Percentiles rank a stretch among this genome's conserved stretches.
Conservation (phyloP, 2,329 filamentous ascomycete species). For the Ceratocystis ficicola region DNA sequence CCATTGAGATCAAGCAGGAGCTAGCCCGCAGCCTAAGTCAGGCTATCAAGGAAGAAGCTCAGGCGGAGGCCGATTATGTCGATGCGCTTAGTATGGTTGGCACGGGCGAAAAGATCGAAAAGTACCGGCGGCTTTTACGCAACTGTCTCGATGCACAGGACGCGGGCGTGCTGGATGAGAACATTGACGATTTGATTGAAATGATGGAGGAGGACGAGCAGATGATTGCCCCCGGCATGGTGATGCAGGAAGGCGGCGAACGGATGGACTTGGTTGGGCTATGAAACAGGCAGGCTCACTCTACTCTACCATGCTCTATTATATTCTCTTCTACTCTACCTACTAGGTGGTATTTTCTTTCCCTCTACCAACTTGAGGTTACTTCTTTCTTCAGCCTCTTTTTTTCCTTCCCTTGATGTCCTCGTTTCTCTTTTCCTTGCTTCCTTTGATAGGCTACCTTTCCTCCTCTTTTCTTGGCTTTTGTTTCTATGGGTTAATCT, state of each 20-base stretch:
- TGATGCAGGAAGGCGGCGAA: slow-evolving; percentile 28
- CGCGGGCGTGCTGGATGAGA: slow-evolving; percentile 54
- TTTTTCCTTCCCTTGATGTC: not conserved
- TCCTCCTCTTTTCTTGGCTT: not conserved
- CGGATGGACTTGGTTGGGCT: slow-evolving; percentile 25
- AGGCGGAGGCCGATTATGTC: slow-evolving; percentile 55
- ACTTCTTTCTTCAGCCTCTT: not conserved
- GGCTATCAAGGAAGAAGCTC: slow-evolving; percentile 47
- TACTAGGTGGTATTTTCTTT: not conserved
- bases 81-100: slow-evolving; percentile 56
- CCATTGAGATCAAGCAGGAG: slow-evolving; percentile 43
- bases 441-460: not conserved
- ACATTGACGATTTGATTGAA: slow-evolving; percentile 47
- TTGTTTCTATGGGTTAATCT: slow-evolving; percentile 7
- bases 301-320: not conserved
- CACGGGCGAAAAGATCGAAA: slow-evolving; percentile 59
- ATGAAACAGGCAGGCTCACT: not conserved
- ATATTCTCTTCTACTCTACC: not conserved
- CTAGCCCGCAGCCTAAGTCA: slow-evolving; percentile 47
- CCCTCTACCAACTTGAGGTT: not conserved
- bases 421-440: not conserved
- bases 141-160: slow-evolving; percentile 56
- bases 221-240: slow-evolving; percentile 30
- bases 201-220: slow-evolving; percentile 52
- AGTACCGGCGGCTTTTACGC: slow-evolving; percentile 57